Percentiles rank a stretch among this genome's conserved stretches.
Evolutionary conservation across 768 basidiomycete genomes (phyloP).

Genomic region (Polyporus arcularius): DNA sequence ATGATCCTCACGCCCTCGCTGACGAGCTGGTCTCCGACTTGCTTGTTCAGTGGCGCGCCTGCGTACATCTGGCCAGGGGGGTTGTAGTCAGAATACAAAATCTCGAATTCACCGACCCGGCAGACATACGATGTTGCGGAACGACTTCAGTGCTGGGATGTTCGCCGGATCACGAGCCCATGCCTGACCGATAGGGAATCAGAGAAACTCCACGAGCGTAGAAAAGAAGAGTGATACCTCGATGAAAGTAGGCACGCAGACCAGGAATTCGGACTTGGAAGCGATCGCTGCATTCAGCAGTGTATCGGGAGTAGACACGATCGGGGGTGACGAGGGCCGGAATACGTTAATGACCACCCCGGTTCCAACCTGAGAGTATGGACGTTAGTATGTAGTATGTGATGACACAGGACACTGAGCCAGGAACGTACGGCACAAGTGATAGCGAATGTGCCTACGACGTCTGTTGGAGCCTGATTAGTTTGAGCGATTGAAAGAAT

Average conservation of each 20-base stretch:
- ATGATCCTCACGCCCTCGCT: slow-evolving; percentile 34
- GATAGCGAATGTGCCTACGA: slow-evolving; percentile 9
- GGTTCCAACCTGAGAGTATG: slow-evolving; percentile 1
- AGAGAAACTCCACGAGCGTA: neutral
- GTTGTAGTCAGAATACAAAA: no score
- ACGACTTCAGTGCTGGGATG: slow-evolving; percentile 7
- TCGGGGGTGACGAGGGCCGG: slow-evolving; percentile 24
- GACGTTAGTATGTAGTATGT: neutral
- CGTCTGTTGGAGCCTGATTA: neutral
- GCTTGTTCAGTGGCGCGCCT: slow-evolving; percentile 40
- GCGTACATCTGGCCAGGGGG: slow-evolving; percentile 33
- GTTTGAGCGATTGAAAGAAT: no score
- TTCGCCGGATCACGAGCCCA: slow-evolving; percentile 22
- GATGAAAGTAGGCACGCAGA: slow-evolving; percentile 29
- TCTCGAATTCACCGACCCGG: no score
- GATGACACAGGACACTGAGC: neutral
- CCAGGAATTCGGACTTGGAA: slow-evolving; percentile 11
- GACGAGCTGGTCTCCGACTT: slow-evolving; percentile 34
- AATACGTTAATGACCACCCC: slow-evolving; percentile 24
- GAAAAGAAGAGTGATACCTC: slow-evolving; percentile 21
- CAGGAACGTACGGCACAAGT: slow-evolving; percentile 5
- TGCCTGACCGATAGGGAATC: slow-evolving; percentile 6
- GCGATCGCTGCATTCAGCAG: slow-evolving; percentile 11
- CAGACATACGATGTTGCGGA: neutral
- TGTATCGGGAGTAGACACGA: slow-evolving; percentile 25